Evolutionary conservation across 768 basidiomycete genomes (phyloP).

Genomic region (Pleurotus eryngii): DNA sequence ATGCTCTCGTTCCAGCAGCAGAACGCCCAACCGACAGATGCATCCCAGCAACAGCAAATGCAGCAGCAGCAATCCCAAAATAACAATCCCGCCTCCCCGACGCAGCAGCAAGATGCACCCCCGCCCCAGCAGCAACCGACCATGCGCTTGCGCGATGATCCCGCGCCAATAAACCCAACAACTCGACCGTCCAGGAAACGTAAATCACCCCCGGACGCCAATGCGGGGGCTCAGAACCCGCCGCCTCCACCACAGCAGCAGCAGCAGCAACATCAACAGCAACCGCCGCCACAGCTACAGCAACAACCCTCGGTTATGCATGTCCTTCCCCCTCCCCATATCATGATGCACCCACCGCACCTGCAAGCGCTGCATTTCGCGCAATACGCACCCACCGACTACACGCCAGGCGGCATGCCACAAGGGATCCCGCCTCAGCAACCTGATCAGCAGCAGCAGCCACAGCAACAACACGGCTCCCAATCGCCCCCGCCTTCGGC

Average conservation of each 20-base stretch:
- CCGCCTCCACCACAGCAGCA: conserved; percentile 29
- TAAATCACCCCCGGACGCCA: conserved; percentile 54
- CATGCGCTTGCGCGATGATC: conserved; percentile 66
- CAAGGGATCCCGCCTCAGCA: conserved; percentile 24
- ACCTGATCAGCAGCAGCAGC: conserved; percentile 18
- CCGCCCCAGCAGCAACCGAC: conserved; percentile 21
- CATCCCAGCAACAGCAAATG: conserved; percentile 17
- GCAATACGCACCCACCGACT: conserved; percentile 48
- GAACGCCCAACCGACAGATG: conserved; percentile 5
- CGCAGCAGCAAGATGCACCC: conserved; percentile 18
- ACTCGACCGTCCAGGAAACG: conserved; percentile 57
- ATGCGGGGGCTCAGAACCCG: conserved; percentile 22
- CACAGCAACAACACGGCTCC: conserved; percentile 21
- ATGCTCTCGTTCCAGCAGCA: conserved; percentile 8
- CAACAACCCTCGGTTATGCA: conserved; percentile 40
- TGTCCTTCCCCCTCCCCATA: conserved; percentile 52
- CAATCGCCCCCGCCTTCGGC: conserved; percentile 26
- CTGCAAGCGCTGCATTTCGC: conserved; percentile 45
- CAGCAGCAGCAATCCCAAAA: conserved; percentile 16
- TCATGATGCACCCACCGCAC: conserved; percentile 42
- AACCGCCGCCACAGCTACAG: conserved; percentile 26
- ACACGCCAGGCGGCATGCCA: conserved; percentile 52
- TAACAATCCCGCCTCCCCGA: conserved; percentile 13
- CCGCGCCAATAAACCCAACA: conserved; percentile 40
- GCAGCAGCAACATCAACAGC: conserved; percentile 25